phyloP scores from a whole-genome alignment of 345 rosid genomes.

The Eucalyptus guilfoylei region DNA sequence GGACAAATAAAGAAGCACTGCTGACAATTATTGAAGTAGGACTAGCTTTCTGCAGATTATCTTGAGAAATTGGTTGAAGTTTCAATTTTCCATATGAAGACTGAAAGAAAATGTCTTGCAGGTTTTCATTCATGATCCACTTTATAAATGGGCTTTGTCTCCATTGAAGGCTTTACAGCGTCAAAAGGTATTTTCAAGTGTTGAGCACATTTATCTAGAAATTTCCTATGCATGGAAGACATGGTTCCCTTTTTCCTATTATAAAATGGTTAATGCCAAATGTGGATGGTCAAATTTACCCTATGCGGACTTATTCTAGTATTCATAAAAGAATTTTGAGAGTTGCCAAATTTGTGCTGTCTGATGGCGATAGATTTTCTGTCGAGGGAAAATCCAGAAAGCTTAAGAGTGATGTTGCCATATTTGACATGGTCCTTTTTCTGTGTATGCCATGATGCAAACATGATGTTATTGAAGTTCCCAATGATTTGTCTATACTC shows the following conservation, averaged over 20 bases:
- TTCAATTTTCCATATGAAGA: background rate
- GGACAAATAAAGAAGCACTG: conserved; percentile 94
- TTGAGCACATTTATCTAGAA: background rate
- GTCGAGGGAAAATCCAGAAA: background rate
- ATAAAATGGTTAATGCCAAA: background rate
- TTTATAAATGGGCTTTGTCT: conserved; percentile 97
- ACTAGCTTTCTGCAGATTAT: background rate
- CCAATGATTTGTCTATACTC: background rate
- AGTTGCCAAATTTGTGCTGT: background rate
- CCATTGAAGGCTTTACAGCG: conserved; percentile 98
- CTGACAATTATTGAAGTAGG: conserved; percentile 89
- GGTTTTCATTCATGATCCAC: conserved; percentile 98
- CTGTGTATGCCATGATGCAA: background rate
- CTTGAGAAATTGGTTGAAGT: background rate
- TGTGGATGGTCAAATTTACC: background rate
- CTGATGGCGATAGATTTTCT: background rate
- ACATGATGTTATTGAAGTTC: background rate
- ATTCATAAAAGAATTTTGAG: background rate
- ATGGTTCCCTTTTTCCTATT: background rate
- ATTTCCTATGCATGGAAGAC: background rate
- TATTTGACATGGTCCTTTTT: background rate
- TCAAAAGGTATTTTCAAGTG: conserved; percentile 55
- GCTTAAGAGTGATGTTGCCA: background rate
- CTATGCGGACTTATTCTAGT: background rate
- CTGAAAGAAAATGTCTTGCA: conserved; percentile 15